phyloP scores from a whole-genome alignment of 1,284 basidiomycete species.

The Pholiota adiposa region DNA sequence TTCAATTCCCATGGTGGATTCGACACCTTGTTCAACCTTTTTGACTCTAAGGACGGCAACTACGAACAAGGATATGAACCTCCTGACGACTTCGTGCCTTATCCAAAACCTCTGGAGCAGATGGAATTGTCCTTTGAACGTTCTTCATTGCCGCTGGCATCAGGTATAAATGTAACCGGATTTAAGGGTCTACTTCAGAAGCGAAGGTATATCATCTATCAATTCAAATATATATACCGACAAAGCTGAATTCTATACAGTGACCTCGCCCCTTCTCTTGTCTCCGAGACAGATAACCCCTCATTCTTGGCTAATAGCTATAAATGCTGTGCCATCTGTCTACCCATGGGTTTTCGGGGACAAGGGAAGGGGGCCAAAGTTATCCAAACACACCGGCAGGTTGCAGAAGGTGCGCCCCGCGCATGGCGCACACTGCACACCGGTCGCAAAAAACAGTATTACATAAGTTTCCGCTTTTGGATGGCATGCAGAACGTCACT shows the following conservation, averaged over 20 bases:
- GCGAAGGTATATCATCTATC: background rate
- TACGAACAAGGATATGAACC: background rate
- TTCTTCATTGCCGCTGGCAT: background rate
- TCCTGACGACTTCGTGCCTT: background rate
- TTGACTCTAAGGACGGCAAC: slow-evolving; percentile 3
- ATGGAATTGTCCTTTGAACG: background rate
- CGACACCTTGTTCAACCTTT: slow-evolving; percentile 12
- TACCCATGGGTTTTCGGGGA: background rate
- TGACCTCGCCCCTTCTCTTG: too few species aligned
- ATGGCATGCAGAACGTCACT: too few species aligned
- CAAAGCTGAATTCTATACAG: too few species aligned
- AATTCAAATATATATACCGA: too few species aligned
- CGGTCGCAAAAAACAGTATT: too few species aligned
- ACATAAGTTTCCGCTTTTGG: too few species aligned
- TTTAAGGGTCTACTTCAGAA: too few species aligned
- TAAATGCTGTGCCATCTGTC: background rate
- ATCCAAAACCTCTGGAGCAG: background rate
- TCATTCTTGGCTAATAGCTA: background rate
- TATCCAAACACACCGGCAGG: too few species aligned
- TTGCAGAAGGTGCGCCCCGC: too few species aligned
- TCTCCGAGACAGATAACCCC: background rate
- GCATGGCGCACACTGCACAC: too few species aligned
- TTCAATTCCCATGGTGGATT: slow-evolving; percentile 7
- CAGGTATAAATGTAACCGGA: background rate
- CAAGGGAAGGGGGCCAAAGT: too few species aligned